Conservation (phyloP, 2,329 filamentous ascomycete genomes). For the Aureobasidium melanogenum region DNA sequence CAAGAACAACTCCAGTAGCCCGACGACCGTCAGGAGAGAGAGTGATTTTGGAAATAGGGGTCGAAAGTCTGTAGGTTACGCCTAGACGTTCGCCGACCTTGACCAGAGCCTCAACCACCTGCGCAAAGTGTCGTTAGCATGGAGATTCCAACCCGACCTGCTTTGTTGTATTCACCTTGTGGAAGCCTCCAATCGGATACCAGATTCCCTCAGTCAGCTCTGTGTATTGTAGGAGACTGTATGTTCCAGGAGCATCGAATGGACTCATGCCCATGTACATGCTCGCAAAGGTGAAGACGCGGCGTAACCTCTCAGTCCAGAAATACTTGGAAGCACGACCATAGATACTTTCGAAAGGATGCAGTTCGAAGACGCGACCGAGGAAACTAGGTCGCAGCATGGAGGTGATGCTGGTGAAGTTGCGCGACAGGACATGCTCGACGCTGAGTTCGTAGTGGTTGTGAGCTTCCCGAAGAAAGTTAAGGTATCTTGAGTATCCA, state of each 20-base stretch:
- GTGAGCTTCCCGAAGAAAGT: conserved; percentile 59
- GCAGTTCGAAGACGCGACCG: conserved; percentile 49
- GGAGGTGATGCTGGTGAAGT: conserved; percentile 53
- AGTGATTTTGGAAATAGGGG: conserved; percentile 48
- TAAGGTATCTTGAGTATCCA: conserved; percentile 61
- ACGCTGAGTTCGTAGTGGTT: conserved; percentile 61
- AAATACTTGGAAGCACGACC: conserved; percentile 58
- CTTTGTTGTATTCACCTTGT: conserved; percentile 38
- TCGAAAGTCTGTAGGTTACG: conserved; percentile 53
- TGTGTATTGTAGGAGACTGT: conserved; percentile 65
- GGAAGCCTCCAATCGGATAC: conserved; percentile 65
- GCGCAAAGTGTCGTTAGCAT: not conserved
- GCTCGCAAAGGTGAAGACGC: conserved; percentile 68
- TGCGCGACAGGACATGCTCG: conserved; percentile 55
- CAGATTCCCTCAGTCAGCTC: conserved; percentile 69
- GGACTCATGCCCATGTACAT: conserved; percentile 82
- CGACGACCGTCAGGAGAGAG: conserved; percentile 43
- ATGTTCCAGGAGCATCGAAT: conserved; percentile 66
- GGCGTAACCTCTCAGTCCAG: conserved; percentile 56
- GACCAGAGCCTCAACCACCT: conserved; percentile 52
- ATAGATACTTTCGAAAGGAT: conserved; percentile 66
- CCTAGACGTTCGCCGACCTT: conserved; percentile 53
- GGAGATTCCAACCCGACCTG: not conserved
- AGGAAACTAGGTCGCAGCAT: conserved; percentile 54
- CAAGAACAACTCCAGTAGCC: conserved; percentile 52